Base-by-base conservation (phyloP, 768 basidiomycete genomes). In the Boletellus emodensis region DNA sequence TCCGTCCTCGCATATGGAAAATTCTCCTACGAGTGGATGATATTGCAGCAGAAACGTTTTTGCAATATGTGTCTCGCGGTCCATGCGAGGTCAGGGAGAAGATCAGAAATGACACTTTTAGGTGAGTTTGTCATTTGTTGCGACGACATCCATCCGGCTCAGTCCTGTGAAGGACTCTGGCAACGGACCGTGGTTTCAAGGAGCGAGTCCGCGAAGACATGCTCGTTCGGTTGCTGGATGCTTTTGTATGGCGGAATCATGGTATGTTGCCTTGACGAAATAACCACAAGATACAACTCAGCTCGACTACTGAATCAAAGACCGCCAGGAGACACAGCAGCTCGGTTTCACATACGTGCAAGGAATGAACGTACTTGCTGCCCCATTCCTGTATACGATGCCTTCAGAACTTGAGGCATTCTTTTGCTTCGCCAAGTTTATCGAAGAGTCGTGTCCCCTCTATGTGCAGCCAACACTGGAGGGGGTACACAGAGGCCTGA, bases 401-500 rank as follows among this genome's bases (percentile, higher is more conserved):
- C 94, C 96, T 6, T 93, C 93, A 10, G 93, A 99, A 68, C 71
- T 98, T n/a, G 96, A 99, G 68, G 96, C 96, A 1, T 99, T 97
- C 69, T 94, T 86, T 54, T 96, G 92, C 70, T 98, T 99, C 63
- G 81, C 91, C 24, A 90, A 87, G 60, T 99, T 99, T 65, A 96
- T 98, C 58, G 95, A 97, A 71, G 84, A 86, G 49, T 85, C 82
- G 9, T 97, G 94, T 70, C 96, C 96, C 9, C 71, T 93, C n/a
- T 99, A 98, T 64, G 94, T 98, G 8, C 90, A 94, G 59, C 94
- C 94, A 2, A 97, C 94, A 0, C 74, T 99, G 13, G 90, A 94
- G 65, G 96, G 96, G 8, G 96, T 98, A 0, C 96, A 99, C 65
- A 77, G 87, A 45, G 96, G 95, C 12, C 74, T 99, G 35, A 93